Evolutionary conservation across 768 basidiomycete genomes (phyloP).

Genomic region (Mycena galericulata): DNA sequence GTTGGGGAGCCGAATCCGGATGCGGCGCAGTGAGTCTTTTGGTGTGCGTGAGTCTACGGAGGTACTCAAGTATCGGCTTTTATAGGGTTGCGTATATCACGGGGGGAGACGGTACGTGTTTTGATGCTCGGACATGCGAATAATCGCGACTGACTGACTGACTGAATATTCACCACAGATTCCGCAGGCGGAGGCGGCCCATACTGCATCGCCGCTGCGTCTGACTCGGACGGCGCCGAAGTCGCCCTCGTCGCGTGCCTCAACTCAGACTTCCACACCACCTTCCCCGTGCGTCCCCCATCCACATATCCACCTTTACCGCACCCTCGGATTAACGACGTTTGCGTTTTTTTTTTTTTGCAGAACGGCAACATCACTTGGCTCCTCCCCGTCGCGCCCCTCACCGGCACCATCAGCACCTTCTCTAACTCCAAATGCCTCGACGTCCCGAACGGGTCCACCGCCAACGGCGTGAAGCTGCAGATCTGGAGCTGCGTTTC

Average conservation of each 20-base stretch:
- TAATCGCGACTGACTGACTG: too few relatives aligned
- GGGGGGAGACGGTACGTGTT: background rate
- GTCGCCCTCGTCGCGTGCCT: constrained; percentile 21
- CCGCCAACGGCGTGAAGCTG: constrained; percentile 40
- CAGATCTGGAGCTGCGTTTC: constrained; percentile 38
- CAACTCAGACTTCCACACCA: constrained; percentile 14
- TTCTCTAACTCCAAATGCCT: constrained; percentile 36
- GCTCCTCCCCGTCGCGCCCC: constrained; percentile 11
- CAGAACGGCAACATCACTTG: constrained; percentile 26
- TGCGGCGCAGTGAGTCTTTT: background rate
- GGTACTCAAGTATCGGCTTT: background rate
- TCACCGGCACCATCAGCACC: constrained; percentile 3
- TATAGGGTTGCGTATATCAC: background rate
- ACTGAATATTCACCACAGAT: background rate
- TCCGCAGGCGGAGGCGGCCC: background rate
- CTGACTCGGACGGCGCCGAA: constrained; percentile 5
- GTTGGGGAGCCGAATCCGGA: background rate
- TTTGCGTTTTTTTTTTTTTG: too few relatives aligned
- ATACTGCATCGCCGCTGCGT: constrained; percentile 23
- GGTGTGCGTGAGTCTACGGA: too few relatives aligned
- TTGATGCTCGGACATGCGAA: too few relatives aligned
- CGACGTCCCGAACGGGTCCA: constrained; percentile 37
- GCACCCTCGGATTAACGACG: too few relatives aligned
- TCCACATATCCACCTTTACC: too few relatives aligned
- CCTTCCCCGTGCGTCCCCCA: constrained; percentile 9